phyloP scores from a whole-genome alignment of 495 filamentous ascomycete species.

The Xylaria intraflava region DNA sequence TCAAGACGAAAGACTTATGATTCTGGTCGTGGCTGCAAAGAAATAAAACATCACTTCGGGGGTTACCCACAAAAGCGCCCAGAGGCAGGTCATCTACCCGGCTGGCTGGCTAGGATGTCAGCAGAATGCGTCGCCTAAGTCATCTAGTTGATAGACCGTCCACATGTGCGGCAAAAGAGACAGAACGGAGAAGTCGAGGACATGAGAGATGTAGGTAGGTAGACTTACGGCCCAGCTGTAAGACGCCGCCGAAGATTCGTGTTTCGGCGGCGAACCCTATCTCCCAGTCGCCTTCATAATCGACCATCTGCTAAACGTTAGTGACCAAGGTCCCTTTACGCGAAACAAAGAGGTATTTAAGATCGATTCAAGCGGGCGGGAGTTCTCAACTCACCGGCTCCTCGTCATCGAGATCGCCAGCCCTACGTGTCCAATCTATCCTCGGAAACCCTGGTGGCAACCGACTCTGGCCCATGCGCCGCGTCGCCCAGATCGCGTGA shows the following conservation, averaged over 20 bases:
- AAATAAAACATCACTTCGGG: too few species aligned
- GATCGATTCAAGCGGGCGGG: background rate
- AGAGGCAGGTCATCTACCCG: background rate
- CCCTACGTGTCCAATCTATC: too few species aligned
- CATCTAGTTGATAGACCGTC: background rate
- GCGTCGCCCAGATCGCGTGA: background rate
- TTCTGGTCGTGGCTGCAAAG: too few species aligned
- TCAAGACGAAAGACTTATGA: too few species aligned
- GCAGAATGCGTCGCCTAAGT: background rate
- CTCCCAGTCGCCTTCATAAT: background rate
- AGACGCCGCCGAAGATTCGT: constrained; percentile 1
- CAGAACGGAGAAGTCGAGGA: background rate
- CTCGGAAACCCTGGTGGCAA: too few species aligned
- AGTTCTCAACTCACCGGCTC: background rate
- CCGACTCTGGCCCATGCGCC: background rate
- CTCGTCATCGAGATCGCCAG: background rate
- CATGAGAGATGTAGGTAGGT: background rate
- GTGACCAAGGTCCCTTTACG: background rate
- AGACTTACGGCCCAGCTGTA: background rate
- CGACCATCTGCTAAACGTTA: background rate
- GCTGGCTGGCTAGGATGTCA: background rate
- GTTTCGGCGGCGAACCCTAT: constrained; percentile 1
- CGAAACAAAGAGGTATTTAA: background rate
- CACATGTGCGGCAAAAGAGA: background rate
- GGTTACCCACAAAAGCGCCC: background rate